Conservation (phyloP, 257 asterid genomes). For the Solanum sparsipilum region DNA sequence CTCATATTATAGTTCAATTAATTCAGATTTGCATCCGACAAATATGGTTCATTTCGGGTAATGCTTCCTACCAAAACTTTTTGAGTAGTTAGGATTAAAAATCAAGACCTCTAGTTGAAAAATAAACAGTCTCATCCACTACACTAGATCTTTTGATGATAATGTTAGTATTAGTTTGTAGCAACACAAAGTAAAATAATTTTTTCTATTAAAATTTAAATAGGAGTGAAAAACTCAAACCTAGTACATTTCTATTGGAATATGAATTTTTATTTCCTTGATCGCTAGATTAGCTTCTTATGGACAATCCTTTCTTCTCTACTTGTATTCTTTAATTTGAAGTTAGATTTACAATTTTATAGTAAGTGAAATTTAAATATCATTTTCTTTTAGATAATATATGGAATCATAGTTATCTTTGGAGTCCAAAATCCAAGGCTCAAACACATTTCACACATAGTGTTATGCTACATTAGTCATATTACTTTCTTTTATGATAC, state of each 20-base stretch:
- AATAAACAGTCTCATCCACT: background rate
- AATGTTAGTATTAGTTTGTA: too few relatives aligned
- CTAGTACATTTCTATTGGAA: too few relatives aligned
- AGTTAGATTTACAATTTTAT: background rate
- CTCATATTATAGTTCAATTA: too few relatives aligned
- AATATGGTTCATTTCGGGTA: background rate
- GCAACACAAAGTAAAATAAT: too few relatives aligned
- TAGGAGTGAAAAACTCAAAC: too few relatives aligned
- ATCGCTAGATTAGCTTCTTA: background rate
- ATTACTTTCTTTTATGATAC: background rate
- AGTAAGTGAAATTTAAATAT: too few relatives aligned
- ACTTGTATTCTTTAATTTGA: background rate
- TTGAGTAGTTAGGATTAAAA: background rate
- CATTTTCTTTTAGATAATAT: background rate
- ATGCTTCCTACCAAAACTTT: background rate
- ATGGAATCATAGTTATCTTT: background rate
- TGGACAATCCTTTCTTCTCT: background rate
- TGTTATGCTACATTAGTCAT: background rate
- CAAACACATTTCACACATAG: background rate
- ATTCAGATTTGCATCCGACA: too few relatives aligned
- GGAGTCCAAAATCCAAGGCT: background rate
- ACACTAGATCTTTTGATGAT: too few relatives aligned
- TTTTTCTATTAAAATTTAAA: too few relatives aligned
- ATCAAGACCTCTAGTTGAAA: background rate
- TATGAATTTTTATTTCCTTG: too few relatives aligned